A percentile compares a stretch with the other conserved stretches of the same genome.
Evolutionary conservation across 345 rosid species (phyloP).

Genomic region (Melastoma malabathricum): DNA sequence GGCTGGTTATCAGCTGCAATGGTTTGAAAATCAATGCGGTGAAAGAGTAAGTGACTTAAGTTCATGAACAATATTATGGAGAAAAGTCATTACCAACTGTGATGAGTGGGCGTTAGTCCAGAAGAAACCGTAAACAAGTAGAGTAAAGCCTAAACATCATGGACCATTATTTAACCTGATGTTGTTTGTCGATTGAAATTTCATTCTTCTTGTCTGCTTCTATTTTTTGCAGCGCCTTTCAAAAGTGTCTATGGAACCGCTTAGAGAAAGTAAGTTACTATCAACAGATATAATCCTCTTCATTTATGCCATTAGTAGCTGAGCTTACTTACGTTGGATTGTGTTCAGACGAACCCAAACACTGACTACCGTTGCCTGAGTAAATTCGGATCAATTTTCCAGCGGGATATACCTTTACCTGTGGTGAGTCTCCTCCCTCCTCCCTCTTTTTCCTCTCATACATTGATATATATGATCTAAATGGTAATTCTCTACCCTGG

Average conservation of each 20-base stretch:
- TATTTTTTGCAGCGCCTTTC: conserved; percentile 52
- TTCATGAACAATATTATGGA: neutral
- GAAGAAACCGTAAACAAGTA: too few species aligned
- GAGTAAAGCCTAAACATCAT: too few species aligned
- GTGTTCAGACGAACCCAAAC: conserved; percentile 59
- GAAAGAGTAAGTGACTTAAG: conserved; percentile 48
- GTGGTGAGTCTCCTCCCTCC: conserved; percentile 25
- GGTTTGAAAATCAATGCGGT: conserved; percentile 79
- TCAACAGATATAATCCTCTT: neutral
- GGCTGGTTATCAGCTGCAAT: conserved; percentile 81
- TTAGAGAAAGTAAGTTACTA: conserved; percentile 44
- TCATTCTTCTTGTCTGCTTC: conserved; percentile 2
- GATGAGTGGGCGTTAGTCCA: neutral
- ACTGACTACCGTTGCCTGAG: conserved; percentile 62
- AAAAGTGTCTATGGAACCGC: conserved; percentile 72
- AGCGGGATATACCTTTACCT: conserved; percentile 60
- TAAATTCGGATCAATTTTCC: conserved; percentile 62
- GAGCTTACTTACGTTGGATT: conserved; percentile 7
- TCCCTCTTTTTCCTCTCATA: neutral
- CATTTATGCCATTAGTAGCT: neutral
- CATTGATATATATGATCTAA: too few species aligned
- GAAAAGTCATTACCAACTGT: neutral
- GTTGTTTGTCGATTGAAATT: neutral
- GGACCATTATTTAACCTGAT: too few species aligned
- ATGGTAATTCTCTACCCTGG: too few species aligned